Percentiles rank a stretch among this genome's conserved stretches.
Evolutionary conservation across 2,329 filamentous ascomycete species (phyloP).

Genomic region (Colletotrichum lupini): DNA sequence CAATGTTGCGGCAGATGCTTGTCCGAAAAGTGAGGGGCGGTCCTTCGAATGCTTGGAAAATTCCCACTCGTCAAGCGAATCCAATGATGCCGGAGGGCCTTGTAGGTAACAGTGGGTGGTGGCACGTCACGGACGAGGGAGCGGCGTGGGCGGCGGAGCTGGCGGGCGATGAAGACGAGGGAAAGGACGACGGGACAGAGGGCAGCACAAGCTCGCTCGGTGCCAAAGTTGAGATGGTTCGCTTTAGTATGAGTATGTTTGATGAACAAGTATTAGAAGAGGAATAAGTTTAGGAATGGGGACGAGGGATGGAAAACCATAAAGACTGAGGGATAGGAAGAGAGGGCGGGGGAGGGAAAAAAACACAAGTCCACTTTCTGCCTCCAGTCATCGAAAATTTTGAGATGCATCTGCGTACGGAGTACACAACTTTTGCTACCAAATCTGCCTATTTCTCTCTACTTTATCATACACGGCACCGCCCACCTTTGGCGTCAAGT

Average conservation of each 20-base stretch:
- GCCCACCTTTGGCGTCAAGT: constrained; percentile 1
- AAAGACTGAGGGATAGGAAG: background rate
- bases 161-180: constrained; percentile 2
- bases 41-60: constrained; percentile 2
- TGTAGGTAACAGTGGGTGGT: constrained; percentile 11
- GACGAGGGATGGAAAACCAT: background rate
- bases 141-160: background rate
- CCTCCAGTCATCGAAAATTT: constrained; percentile 29
- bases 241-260: background rate
- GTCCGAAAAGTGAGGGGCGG: constrained; percentile 20
- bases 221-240: background rate
- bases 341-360: background rate
- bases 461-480: background rate
- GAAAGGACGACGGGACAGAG: background rate
- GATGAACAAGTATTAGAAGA: background rate
- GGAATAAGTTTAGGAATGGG: background rate
- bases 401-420: constrained; percentile 27
- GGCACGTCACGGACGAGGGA: constrained; percentile 14
- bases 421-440: constrained; percentile 7
- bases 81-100: constrained; percentile 12
- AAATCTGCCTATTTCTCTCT: background rate
- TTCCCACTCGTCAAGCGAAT: constrained; percentile 22
- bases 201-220: constrained; percentile 11
- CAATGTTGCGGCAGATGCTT: constrained; percentile 26
- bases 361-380: constrained; percentile 22